Evolutionary conservation across 164 flowering plant species (phyloP).

Genomic region (Vitis rotundifolia): DNA sequence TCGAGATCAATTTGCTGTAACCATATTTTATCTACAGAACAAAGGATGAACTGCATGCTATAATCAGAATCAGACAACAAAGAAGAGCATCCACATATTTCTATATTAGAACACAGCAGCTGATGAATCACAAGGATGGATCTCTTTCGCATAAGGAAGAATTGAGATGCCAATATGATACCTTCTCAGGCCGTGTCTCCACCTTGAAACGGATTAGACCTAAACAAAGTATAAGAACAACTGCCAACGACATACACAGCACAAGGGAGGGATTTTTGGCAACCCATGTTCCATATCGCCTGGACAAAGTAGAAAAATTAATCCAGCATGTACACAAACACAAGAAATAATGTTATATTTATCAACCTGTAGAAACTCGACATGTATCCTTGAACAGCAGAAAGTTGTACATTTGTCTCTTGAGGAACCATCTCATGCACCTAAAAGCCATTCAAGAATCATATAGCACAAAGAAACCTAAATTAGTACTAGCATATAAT

Average conservation of each 20-base stretch:
- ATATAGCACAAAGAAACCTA: constrained; percentile 2
- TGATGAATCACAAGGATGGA: too few relatives aligned
- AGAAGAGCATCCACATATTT: too few relatives aligned
- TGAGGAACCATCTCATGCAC: constrained; percentile 43
- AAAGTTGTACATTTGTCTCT: constrained; percentile 40
- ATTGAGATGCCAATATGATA: constrained; percentile 16
- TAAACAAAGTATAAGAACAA: constrained; percentile 73
- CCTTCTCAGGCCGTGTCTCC: constrained; percentile 98
- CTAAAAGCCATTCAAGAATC: constrained; percentile 22
- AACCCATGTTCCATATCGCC: constrained; percentile 87
- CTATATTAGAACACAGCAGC: too few relatives aligned
- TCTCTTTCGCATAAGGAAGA: neutral
- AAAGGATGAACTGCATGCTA: too few relatives aligned
- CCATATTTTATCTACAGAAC: too few relatives aligned
- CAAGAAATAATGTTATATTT: constrained; percentile 2
- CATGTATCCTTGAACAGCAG: constrained; percentile 72
- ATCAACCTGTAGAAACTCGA: constrained; percentile 76
- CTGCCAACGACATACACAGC: constrained; percentile 63
- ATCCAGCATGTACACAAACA: neutral
- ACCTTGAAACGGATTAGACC: constrained; percentile 84
- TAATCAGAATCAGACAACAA: too few relatives aligned
- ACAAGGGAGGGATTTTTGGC: constrained; percentile 80
- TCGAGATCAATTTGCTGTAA: too few relatives aligned
- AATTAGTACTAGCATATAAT: too few relatives aligned
- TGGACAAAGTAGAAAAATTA: constrained; percentile 29